Conservation (phyloP, 768 basidiomycete genomes). For the Lactarius hatsudake region DNA sequence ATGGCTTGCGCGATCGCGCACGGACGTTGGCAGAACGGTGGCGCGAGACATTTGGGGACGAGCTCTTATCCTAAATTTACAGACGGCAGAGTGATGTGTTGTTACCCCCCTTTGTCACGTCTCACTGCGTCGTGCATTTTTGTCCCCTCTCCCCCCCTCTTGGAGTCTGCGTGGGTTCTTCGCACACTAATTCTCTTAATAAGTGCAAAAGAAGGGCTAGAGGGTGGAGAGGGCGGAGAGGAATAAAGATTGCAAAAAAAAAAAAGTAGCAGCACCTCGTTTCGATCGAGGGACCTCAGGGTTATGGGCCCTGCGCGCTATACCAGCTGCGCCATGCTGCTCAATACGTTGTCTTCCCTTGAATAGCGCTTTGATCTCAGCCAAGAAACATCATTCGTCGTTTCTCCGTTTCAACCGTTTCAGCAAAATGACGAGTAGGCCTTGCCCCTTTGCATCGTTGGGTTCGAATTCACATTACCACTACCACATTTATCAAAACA, state of each 20-base stretch:
- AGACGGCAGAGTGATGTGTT: conserved; percentile 4
- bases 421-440: no score
- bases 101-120: background rate
- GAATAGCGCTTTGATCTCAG: background rate
- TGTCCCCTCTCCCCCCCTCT: background rate
- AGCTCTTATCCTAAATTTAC: conserved; percentile 13
- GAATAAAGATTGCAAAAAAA: background rate
- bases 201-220: background rate
- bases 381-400: background rate
- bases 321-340: conserved; percentile 36
- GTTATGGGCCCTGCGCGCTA: conserved; percentile 32
- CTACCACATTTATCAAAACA: no score
- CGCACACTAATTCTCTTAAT: background rate
- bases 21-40: conserved; percentile 16
- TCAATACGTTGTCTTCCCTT: background rate
- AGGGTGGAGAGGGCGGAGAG: background rate
- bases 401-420: background rate
- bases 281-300: conserved; percentile 37
- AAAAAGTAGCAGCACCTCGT: conserved; percentile 33
- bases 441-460: no score
- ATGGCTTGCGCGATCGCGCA: conserved; percentile 15
- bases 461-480: no score
- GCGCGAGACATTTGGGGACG: conserved; percentile 18
- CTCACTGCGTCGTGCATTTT: background rate
- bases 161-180: background rate